Conservation (phyloP, 768 basidiomycete genomes). For the Polyporus arcularius region DNA sequence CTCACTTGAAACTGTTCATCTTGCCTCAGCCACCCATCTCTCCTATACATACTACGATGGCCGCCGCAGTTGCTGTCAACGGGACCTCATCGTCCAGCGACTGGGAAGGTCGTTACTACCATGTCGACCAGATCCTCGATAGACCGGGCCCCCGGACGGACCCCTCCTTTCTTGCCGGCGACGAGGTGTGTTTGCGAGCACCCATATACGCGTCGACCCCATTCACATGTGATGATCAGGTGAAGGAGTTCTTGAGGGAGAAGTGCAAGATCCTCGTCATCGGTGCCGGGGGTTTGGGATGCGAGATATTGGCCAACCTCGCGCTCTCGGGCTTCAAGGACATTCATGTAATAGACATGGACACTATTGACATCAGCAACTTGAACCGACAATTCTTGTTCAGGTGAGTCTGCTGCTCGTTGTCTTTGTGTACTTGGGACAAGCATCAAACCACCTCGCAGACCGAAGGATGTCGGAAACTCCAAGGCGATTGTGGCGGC, state of each 20-base stretch:
- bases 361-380: slow-evolving; percentile 99
- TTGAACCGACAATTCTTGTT: slow-evolving; percentile 98
- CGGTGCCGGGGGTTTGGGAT: slow-evolving; percentile 96
- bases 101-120: slow-evolving; percentile 69
- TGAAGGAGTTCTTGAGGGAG: slow-evolving; percentile 82
- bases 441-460: slow-evolving; percentile 32
- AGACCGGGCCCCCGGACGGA: slow-evolving; percentile 89
- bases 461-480: slow-evolving; percentile 88
- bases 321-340: slow-evolving; percentile 97
- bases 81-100: slow-evolving; percentile 41
- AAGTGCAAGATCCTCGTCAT: slow-evolving; percentile 95
- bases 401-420: slow-evolving; percentile 52
- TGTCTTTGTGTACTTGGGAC: background rate
- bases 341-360: slow-evolving; percentile 99
- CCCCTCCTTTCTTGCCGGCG: slow-evolving; percentile 77
- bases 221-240: slow-evolving; percentile 44
- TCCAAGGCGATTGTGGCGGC: slow-evolving; percentile 94
- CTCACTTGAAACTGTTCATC: background rate
- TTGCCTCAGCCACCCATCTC: background rate
- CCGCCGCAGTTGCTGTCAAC: slow-evolving; percentile 29
- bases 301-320: slow-evolving; percentile 95
- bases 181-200: slow-evolving; percentile 54
- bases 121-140: slow-evolving; percentile 87
- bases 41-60: slow-evolving; percentile 1
- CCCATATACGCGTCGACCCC: background rate